Percentiles rank a stretch among this genome's conserved stretches.
Conservation (phyloP, 306 rosid genomes). For the Senna tora region DNA sequence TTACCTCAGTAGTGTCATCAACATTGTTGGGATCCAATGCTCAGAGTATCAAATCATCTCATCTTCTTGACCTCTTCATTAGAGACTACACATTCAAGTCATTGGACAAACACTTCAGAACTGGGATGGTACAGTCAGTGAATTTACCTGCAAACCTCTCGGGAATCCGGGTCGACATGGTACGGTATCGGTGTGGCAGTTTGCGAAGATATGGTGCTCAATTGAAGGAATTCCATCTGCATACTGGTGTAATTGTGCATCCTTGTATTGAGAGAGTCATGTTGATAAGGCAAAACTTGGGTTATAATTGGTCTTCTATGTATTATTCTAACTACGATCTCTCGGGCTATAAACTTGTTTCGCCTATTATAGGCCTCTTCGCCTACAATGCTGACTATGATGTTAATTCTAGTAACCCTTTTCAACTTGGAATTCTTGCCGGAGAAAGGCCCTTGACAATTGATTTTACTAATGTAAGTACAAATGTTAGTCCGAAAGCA, state of each 20-base stretch:
- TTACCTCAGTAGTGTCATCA: slow-evolving; percentile 39
- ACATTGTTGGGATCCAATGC: slow-evolving; percentile 47
- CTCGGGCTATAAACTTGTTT: slow-evolving; percentile 72
- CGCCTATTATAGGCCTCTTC: slow-evolving; percentile 78
- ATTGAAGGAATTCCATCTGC: slow-evolving; percentile 73
- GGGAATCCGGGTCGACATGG: slow-evolving; percentile 62
- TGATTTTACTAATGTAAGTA: slow-evolving; percentile 61
- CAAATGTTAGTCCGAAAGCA: too few species aligned
- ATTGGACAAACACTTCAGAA: slow-evolving; percentile 46
- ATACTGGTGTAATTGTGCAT: slow-evolving; percentile 62
- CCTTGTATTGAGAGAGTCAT: slow-evolving; percentile 92
- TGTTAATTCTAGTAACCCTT: slow-evolving; percentile 62
- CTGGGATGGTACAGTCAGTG: slow-evolving; percentile 66
- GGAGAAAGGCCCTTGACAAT: slow-evolving; percentile 68
- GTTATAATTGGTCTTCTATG: slow-evolving; percentile 71
- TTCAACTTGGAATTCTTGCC: slow-evolving; percentile 74
- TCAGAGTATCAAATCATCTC: slow-evolving; percentile 61
- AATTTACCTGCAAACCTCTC: slow-evolving; percentile 75
- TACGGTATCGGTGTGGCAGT: slow-evolving; percentile 86
- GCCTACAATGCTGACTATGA: slow-evolving; percentile 82
- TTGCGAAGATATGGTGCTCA: slow-evolving; percentile 78
- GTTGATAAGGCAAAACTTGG: slow-evolving; percentile 74
- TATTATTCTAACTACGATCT: slow-evolving; percentile 72
- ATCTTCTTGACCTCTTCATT: slow-evolving; percentile 84
- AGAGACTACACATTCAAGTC: slow-evolving; percentile 79